Evolutionary conservation across 2,329 filamentous ascomycete species (phyloP), one percentile per base, ranked within the genome.

Genomic region (Penicillium psychrosexuale): DNA sequence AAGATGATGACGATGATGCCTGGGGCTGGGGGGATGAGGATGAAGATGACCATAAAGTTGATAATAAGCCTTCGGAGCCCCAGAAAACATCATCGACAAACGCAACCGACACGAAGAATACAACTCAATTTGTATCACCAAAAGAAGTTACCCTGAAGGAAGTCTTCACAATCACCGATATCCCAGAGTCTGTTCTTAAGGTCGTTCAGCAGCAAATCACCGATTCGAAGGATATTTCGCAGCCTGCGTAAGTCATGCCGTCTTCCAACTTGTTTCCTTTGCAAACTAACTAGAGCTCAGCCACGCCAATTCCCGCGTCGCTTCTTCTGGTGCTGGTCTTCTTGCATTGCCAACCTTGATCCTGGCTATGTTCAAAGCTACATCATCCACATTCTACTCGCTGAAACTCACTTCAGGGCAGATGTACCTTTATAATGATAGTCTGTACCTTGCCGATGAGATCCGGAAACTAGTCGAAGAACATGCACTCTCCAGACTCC

Each of bases 1-100:
- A 67, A 34, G 71, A 73, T 5, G 74, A 75, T 51, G 74, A 74
- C 49, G 77, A 77, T 13, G 89, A 90, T 57, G 89, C 90, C 27
- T 95, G 91, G 89, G 91, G 89, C 3, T 96, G 91, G 90, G 89
- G 85, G 22, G 91, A 91, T 36, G 88, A 88, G 7, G 74, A 77
- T 17, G 66, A 75, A 47, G 69, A 59, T 61, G 71, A 31, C n/a
- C 39, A 48, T 60, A 74, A 63, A 54, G 72, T 46, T 48, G 61
- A 66, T 33, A 47, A 51, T 19, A 17, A 47, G 11, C 38, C 54
- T 48, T 45, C 46, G n/a, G 60, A 65, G 43, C 47, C 59, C 22
- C 57, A 65, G 38, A 51, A 66, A 31, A 40, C 64, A 7, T 17
- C 59, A 34, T 37, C 37, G 27, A 15, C 57, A 6, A 61, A 64